A percentile compares a stretch with the other conserved stretches of the same genome.
These are phyloP conservation scores for Acanthamoeba lenticulata DNA, from an alignment of 208 protist species.

Conservation along the genomic window DNA sequence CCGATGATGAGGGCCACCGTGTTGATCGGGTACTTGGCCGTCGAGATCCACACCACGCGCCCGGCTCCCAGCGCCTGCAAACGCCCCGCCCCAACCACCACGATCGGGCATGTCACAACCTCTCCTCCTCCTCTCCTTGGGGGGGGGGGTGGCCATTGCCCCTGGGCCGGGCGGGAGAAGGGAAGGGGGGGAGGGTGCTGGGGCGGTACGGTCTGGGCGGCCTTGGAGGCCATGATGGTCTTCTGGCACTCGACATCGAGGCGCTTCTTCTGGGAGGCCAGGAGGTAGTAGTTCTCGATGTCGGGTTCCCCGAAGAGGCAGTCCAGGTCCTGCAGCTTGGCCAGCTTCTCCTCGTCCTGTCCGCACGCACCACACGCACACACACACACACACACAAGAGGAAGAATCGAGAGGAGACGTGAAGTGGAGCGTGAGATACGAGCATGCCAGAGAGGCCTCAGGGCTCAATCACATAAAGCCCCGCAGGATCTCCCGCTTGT, in stretches of 20 bases:
- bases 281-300: conserved; percentile 82
- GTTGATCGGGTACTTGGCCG: conserved; percentile 33
- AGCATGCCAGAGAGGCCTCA: not conserved
- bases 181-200: not conserved
- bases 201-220: not conserved
- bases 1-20: conserved; percentile 21
- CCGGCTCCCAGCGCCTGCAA: conserved; percentile 23
- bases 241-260: conserved; percentile 46
- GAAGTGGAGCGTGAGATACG: not conserved
- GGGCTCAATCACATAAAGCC: no score
- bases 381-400: not conserved
- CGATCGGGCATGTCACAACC: not conserved
- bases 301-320: conserved; percentile 82
- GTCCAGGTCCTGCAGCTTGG: not conserved
- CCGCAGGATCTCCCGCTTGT: no score
- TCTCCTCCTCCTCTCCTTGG: not conserved
- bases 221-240: conserved; percentile 64
- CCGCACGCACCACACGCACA: not conserved
- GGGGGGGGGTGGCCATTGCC: no score
- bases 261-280: conserved; percentile 61
- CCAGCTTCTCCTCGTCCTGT: conserved; percentile 39
- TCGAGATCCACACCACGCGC: conserved; percentile 35
- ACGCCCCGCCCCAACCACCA: not conserved
- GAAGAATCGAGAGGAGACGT: not conserved
- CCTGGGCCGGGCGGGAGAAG: no score